Base-by-base conservation (phyloP, 2,329 filamentous ascomycete genomes). In the Incumbomyces lentus region DNA sequence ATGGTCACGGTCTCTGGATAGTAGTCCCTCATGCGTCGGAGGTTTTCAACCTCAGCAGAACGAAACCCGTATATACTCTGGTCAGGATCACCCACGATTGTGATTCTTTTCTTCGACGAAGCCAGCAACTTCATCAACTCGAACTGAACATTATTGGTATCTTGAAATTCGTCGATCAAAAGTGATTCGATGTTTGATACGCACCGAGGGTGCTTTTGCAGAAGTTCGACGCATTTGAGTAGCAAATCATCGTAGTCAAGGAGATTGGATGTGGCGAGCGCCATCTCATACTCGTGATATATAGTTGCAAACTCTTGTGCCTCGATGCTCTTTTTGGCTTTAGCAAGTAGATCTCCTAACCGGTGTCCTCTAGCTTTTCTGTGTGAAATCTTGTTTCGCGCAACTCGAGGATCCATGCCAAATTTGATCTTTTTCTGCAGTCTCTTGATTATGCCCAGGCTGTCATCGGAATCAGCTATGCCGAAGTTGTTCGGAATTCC, bases 21-120 rank as follows among this genome's bases (percentile, higher is more conserved):
- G 49, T 86, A 81, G 35, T 71, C 70, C 44, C 87, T 76, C 71
- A 98, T 81, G 2, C 84, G 79, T 53, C 78, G 77, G 40, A 96
- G 72, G 58, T 96, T 98, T 61, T 83, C 83, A 55, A 90, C 86
- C 63, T 98, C 90, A 8, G 92, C 90, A 6, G 87, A 89, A 16
- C 90, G 82, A 73, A 93, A 98, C 16, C 90, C 86, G 62, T 96
- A 98, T 48, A 98, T 98, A 62, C 89, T 95, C 64, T 98, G 90
- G 62, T 98, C 92, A 0, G 92, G 90, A 61, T 98, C 90, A 30
- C 90, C 92, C 3, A 98, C 92, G 49, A 95, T 86, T 1, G 90
- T 96, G 55, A 96, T 90, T n/a, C 80, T 76, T 47, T 78, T 76
- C 36, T 75, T 73, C 17, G 72, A 68, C 50, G 86, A 79, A 1